Evolutionary conservation across 2,329 filamentous ascomycete genomes (phyloP).

Genomic region (Microsporum audouinii): DNA sequence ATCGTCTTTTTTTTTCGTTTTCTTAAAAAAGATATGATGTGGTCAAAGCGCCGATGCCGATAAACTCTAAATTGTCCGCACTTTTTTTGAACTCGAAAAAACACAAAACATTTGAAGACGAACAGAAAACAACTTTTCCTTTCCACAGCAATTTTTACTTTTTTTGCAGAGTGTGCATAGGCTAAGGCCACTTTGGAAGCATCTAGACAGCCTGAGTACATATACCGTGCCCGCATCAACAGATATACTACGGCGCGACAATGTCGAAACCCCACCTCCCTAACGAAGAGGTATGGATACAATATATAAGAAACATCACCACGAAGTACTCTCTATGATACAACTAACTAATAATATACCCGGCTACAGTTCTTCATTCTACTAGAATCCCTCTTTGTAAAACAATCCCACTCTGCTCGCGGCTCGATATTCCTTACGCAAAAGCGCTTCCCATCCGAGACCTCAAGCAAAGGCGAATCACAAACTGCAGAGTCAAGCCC

Average conservation of each 20-base stretch:
- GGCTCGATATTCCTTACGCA: conserved; percentile 37
- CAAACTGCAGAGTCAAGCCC: conserved; percentile 30
- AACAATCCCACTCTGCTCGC: conserved; percentile 29
- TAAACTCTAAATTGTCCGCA: conserved; percentile 3
- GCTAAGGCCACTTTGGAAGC: not conserved
- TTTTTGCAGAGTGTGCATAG: not conserved
- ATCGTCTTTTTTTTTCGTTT: not conserved
- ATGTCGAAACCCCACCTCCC: conserved; percentile 21
- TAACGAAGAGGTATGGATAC: conserved; percentile 32
- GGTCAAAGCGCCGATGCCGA: conserved; percentile 14
- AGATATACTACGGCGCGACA: conserved; percentile 4
- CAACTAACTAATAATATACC: not conserved
- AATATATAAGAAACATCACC: not conserved
- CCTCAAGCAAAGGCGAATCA: conserved; percentile 40
- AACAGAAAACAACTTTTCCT: not conserved
- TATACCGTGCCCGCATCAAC: not conserved
- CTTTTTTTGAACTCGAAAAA: not conserved
- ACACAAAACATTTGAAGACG: not conserved
- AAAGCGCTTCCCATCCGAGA: conserved; percentile 25
- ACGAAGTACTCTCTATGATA: not conserved
- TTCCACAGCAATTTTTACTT: not conserved
- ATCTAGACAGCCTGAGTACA: not conserved
- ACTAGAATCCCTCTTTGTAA: conserved; percentile 30
- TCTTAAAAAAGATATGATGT: conserved; percentile 4
- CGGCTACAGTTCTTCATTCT: conserved; percentile 32